Conservation (phyloP, 331 rosid genomes). For the Saraca asoca region DNA sequence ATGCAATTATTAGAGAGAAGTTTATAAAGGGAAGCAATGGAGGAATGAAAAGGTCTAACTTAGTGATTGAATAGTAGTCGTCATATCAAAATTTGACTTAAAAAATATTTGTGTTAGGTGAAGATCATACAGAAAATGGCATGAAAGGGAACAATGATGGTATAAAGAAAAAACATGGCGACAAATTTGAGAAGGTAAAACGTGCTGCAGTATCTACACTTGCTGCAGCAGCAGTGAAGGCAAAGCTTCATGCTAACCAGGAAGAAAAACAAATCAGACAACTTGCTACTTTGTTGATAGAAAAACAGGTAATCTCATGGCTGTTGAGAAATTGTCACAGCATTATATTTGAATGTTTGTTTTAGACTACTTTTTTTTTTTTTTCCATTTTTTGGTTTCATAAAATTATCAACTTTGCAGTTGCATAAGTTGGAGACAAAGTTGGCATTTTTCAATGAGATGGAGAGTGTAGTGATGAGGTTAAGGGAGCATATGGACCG, state of each 20-base stretch:
- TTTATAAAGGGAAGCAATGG: background rate
- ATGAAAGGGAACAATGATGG: constrained; percentile 39
- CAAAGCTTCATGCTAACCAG: constrained; percentile 76
- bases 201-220: constrained; percentile 76
- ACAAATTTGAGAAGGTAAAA: constrained; percentile 62
- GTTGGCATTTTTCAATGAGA: constrained; percentile 71
- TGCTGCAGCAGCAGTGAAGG: constrained; percentile 90
- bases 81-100: constrained; percentile 9
- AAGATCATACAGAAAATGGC: constrained; percentile 46
- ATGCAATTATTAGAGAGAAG: constrained; percentile 19
- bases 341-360: constrained; percentile 4
- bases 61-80: constrained; percentile 8
- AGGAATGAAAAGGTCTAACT: constrained; percentile 12
- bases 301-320: constrained; percentile 69
- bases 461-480: constrained; percentile 78
- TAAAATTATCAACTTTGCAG: constrained; percentile 51
- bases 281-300: constrained; percentile 69
- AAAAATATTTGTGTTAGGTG: constrained; percentile 46
- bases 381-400: constrained; percentile 23
- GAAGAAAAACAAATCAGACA: constrained; percentile 84
- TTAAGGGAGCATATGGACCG: constrained; percentile 85
- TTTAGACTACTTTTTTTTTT: background rate
- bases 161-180: constrained; percentile 37
- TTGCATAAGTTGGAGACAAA: constrained; percentile 87
- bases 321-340: constrained; percentile 18